Evolutionary conservation across 495 filamentous ascomycete genomes (phyloP).

Genomic region (Neurospora sp.): DNA sequence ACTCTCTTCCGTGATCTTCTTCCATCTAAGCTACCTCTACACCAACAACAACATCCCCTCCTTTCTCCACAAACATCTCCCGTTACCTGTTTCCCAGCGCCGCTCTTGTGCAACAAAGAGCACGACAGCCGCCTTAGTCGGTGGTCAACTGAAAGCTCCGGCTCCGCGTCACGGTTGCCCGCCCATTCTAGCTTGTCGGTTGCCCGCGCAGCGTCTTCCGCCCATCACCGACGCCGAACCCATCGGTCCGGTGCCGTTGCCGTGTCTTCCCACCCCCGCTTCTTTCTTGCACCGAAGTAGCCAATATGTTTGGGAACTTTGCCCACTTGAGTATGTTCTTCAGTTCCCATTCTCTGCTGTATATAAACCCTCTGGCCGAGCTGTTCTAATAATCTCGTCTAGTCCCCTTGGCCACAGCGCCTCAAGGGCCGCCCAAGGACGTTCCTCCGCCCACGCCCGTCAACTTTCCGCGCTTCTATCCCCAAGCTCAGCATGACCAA

Average conservation of each 20-base stretch:
- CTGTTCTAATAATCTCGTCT: conserved; percentile 15
- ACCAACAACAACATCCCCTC: neutral
- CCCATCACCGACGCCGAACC: neutral
- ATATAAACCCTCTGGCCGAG: neutral
- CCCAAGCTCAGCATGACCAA: conserved; percentile 16
- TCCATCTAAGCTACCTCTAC: neutral
- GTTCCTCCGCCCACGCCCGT: conserved; percentile 45
- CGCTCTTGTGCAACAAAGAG: neutral
- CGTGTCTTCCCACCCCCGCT: neutral
- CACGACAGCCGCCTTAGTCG: neutral
- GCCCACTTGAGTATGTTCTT: conserved; percentile 24
- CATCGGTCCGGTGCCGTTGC: neutral
- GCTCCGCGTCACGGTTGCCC: neutral
- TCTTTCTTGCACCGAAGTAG: neutral
- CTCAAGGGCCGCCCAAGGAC: conserved; percentile 30
- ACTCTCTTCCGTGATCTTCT: neutral
- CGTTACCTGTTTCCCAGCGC: neutral
- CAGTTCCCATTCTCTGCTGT: neutral
- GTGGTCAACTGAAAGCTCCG: neutral
- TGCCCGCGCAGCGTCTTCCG: neutral
- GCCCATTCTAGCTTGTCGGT: neutral
- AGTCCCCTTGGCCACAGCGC: conserved; percentile 22
- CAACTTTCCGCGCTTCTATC: conserved; percentile 36
- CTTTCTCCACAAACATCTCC: neutral
- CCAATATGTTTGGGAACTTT: conserved; percentile 27